These are phyloP conservation scores for Didymellaceae sp. DNA, from an alignment of 2,329 filamentous ascomycete species.

Conservation along the genomic window DNA sequence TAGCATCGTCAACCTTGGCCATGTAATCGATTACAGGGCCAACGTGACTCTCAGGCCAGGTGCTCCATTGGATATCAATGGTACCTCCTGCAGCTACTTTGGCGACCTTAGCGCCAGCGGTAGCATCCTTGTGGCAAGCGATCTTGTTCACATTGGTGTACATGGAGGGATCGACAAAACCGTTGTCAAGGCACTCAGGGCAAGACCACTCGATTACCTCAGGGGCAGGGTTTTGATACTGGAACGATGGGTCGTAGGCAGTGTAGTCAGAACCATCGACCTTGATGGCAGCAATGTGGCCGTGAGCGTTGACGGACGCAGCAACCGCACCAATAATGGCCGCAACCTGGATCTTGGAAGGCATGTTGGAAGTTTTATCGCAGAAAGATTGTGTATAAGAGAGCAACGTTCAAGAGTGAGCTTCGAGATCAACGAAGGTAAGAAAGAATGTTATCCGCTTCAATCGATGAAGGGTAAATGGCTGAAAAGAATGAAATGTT, in stretches of 20 bases:
- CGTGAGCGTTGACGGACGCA: constrained; percentile 54
- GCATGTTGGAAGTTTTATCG: constrained; percentile 29
- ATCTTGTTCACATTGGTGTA: constrained; percentile 60
- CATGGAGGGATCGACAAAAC: constrained; percentile 57
- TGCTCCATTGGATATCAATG: constrained; percentile 67
- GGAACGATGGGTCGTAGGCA: constrained; percentile 51
- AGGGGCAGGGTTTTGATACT: constrained; percentile 44
- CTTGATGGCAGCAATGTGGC: constrained; percentile 51
- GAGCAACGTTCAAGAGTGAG: constrained; percentile 21
- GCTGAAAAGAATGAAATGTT: constrained; percentile 35
- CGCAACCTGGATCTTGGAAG: constrained; percentile 39
- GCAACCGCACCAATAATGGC: constrained; percentile 43
- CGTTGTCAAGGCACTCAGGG: constrained; percentile 57
- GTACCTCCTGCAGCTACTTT: constrained; percentile 64
- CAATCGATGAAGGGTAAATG: constrained; percentile 37
- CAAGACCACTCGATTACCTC: constrained; percentile 62
- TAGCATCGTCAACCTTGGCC: constrained; percentile 63
- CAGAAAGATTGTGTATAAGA: constrained; percentile 10
- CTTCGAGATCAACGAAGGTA: constrained; percentile 39
- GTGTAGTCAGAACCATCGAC: constrained; percentile 56
- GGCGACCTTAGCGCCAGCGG: constrained; percentile 58
- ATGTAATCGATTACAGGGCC: constrained; percentile 70
- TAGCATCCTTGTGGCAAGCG: constrained; percentile 65
- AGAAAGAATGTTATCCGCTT: constrained; percentile 34
- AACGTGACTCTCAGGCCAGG: constrained; percentile 70